Percentiles rank a stretch among this genome's conserved stretches.
Conservation (phyloP, 768 basidiomycete genomes). For the Lyophyllum atratum region DNA sequence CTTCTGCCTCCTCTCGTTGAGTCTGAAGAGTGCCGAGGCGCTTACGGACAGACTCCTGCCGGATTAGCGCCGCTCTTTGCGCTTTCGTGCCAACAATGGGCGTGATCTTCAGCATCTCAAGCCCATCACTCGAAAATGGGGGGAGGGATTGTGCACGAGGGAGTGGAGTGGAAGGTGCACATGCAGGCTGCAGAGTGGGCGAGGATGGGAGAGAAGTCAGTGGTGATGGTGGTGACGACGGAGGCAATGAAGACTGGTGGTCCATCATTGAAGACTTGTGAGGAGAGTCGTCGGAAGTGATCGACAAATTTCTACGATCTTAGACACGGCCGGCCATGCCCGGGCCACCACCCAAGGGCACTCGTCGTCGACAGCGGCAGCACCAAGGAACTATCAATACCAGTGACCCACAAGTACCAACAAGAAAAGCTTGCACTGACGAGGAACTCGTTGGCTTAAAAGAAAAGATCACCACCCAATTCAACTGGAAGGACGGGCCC, state of each 20-base stretch:
- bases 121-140: slow-evolving; percentile 6
- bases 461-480: slow-evolving; percentile 10
- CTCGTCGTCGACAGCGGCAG: not conserved
- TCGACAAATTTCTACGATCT: no score
- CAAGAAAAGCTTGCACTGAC: not conserved
- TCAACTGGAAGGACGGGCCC: slow-evolving; percentile 20
- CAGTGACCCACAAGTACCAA: not conserved
- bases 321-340: no score
- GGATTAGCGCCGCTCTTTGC: not conserved
- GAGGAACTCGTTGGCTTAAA: slow-evolving; percentile 14
- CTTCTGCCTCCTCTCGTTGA: not conserved
- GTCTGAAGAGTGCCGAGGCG: not conserved
- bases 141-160: no score
- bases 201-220: no score
- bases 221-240: not conserved
- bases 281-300: no score
- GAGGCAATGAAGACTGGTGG: no score
- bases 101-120: not conserved
- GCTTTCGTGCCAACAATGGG: slow-evolving; percentile 7
- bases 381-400: no score
- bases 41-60: not conserved
- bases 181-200: no score
- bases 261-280: no score
- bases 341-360: not conserved
- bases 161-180: no score